phyloP scores from a whole-genome alignment of 73 alveolate species.

The Paramecium caudatum region DNA sequence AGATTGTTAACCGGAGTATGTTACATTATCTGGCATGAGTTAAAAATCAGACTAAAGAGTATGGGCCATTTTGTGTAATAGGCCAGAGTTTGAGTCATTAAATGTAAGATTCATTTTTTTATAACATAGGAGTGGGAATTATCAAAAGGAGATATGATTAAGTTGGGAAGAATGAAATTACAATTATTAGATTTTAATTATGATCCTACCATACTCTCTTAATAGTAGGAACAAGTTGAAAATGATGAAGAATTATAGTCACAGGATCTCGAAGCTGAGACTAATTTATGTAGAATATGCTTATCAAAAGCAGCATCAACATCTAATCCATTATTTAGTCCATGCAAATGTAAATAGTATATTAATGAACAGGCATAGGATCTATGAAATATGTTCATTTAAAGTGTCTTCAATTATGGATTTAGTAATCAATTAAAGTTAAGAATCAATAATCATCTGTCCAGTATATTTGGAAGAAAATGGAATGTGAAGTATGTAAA shows the following conservation, averaged over 20 bases:
- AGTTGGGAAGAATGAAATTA: conserved; percentile 64
- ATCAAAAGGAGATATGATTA: conserved; percentile 4
- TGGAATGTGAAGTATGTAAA: conserved; percentile 87
- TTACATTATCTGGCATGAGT: conserved; percentile 22
- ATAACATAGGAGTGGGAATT: conserved; percentile 53
- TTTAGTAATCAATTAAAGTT: conserved; percentile 76
- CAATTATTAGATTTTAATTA: conserved; percentile 4
- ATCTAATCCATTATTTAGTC: conserved; percentile 51
- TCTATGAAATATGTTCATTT: conserved; percentile 83
- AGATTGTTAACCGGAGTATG: conserved; percentile 27
- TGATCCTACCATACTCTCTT: background rate
- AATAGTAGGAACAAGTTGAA: background rate
- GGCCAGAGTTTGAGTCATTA: conserved; percentile 56
- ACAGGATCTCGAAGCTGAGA: background rate
- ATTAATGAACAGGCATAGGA: conserved; percentile 73
- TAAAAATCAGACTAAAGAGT: conserved; percentile 56
- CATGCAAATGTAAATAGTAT: conserved; percentile 55
- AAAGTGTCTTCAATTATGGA: conserved; percentile 80
- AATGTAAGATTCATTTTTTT: background rate
- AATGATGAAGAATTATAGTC: conserved; percentile 35
- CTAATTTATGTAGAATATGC: conserved; percentile 46
- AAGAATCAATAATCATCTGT: conserved; percentile 65
- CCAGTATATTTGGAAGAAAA: conserved; percentile 81
- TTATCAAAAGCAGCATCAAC: background rate
- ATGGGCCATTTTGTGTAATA: conserved; percentile 43